phyloP scores from a whole-genome alignment of 2,329 filamentous ascomycete species.

The Colletotrichum ledebouriae region DNA sequence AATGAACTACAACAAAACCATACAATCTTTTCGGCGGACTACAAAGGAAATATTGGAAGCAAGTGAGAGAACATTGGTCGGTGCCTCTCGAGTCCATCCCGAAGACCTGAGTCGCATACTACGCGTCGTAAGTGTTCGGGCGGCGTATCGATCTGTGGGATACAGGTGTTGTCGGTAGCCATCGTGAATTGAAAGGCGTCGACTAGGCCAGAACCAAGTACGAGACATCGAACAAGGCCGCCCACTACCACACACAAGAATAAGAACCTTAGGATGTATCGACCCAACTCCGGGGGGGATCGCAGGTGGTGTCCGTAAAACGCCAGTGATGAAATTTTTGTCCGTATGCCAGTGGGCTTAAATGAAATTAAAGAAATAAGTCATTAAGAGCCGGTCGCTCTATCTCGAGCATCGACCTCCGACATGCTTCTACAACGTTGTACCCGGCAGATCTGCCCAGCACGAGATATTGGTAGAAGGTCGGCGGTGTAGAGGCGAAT shows the following conservation, averaged over 20 bases:
- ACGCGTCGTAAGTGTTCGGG: not conserved
- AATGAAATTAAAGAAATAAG: slow-evolving; percentile 45
- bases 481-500: not conserved
- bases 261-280: slow-evolving; percentile 41
- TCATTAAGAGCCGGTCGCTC: slow-evolving; percentile 40
- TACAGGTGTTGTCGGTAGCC: not conserved
- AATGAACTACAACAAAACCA: slow-evolving; percentile 5
- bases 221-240: not conserved
- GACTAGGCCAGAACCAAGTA: not conserved
- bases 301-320: slow-evolving; percentile 33
- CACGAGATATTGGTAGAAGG: not conserved
- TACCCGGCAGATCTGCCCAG: too few species aligned
- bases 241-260: slow-evolving; percentile 12
- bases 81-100: slow-evolving; percentile 15
- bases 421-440: not conserved
- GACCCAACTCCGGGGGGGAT: slow-evolving; percentile 40
- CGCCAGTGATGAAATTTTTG: slow-evolving; percentile 41
- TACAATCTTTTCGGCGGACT: slow-evolving; percentile 5
- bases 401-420: not conserved
- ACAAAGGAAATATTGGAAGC: slow-evolving; percentile 15
- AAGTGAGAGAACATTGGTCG: not conserved
- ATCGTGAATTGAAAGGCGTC: not conserved
- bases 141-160: not conserved
- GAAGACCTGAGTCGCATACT: not conserved
- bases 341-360: slow-evolving; percentile 44